A percentile compares a stretch with the other conserved stretches of the same genome.
These are phyloP conservation scores for Fagus sylvatica DNA, from an alignment of 306 rosid genomes.

Conservation along the genomic window DNA sequence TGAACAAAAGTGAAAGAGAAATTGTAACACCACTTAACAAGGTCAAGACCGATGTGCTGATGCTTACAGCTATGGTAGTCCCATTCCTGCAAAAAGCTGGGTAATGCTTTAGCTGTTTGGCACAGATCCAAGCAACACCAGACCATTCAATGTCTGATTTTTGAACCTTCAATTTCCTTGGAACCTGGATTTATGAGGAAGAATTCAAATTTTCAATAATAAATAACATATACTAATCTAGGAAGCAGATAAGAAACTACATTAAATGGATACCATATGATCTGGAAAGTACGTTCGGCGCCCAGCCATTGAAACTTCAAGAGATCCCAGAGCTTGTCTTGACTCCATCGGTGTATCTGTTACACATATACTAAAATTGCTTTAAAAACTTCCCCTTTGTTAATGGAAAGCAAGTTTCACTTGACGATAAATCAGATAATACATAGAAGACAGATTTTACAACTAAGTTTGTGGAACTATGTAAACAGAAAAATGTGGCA, in stretches of 20 bases:
- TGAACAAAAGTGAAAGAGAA: background rate
- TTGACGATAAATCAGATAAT: background rate
- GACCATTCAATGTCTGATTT: constrained; percentile 75
- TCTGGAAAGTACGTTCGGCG: constrained; percentile 42
- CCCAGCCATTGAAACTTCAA: constrained; percentile 33
- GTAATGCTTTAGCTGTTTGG: constrained; percentile 83
- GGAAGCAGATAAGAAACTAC: constrained; percentile 19
- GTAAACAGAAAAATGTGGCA: background rate
- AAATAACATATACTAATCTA: constrained; percentile 2
- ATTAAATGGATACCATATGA: constrained; percentile 49
- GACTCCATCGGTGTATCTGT: constrained; percentile 50
- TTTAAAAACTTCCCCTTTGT: background rate
- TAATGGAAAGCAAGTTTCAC: background rate
- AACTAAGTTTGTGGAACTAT: background rate
- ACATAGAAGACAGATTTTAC: background rate
- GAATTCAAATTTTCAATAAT: constrained; percentile 17
- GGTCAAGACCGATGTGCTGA: constrained; percentile 15
- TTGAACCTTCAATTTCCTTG: constrained; percentile 60
- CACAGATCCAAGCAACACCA: constrained; percentile 63
- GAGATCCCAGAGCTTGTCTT: constrained; percentile 32
- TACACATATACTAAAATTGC: constrained; percentile 26
- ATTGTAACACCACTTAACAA: background rate
- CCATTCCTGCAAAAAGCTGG: constrained; percentile 63
- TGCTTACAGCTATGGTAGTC: constrained; percentile 56
- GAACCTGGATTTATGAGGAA: constrained; percentile 46